These are phyloP conservation scores for Gossypium stocksii DNA, from an alignment of 345 rosid species.

Conservation along the genomic window DNA sequence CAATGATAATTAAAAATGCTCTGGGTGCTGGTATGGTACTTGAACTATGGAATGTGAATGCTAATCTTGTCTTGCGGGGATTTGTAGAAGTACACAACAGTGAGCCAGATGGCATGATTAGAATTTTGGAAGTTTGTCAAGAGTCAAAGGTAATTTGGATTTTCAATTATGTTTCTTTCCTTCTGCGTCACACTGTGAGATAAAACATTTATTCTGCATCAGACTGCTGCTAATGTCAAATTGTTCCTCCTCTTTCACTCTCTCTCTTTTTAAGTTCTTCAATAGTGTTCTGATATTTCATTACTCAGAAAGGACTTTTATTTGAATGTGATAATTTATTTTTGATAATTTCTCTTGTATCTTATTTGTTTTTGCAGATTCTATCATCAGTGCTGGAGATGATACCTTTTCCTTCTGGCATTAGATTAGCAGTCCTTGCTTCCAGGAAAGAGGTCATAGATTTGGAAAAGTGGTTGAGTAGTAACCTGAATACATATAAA, in stretches of 20 bases:
- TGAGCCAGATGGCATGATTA: conserved; percentile 53
- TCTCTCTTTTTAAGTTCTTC: background rate
- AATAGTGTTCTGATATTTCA: too few relatives aligned
- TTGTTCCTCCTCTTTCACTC: background rate
- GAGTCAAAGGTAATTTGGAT: conserved; percentile 63
- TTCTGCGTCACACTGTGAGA: background rate
- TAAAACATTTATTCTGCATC: too few relatives aligned
- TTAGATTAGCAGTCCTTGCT: conserved; percentile 83
- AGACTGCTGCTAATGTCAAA: background rate
- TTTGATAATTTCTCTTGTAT: conserved; percentile 1
- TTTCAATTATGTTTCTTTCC: conserved; percentile 5
- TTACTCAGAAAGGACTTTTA: background rate
- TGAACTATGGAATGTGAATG: conserved; percentile 76
- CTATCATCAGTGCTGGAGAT: conserved; percentile 59
- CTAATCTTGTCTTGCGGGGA: conserved; percentile 68
- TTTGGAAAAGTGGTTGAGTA: conserved; percentile 79
- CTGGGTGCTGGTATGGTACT: conserved; percentile 48
- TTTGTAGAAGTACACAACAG: conserved; percentile 46
- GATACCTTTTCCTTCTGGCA: conserved; percentile 61
- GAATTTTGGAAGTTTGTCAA: conserved; percentile 67
- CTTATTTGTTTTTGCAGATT: conserved; percentile 48
- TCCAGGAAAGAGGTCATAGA: conserved; percentile 67
- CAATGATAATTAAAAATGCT: conserved; percentile 48
- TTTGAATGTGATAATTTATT: background rate
- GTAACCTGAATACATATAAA: conserved; percentile 52